phyloP scores from a whole-genome alignment of 2,329 filamentous ascomycete genomes.

The Aquanectria penicillioides region DNA sequence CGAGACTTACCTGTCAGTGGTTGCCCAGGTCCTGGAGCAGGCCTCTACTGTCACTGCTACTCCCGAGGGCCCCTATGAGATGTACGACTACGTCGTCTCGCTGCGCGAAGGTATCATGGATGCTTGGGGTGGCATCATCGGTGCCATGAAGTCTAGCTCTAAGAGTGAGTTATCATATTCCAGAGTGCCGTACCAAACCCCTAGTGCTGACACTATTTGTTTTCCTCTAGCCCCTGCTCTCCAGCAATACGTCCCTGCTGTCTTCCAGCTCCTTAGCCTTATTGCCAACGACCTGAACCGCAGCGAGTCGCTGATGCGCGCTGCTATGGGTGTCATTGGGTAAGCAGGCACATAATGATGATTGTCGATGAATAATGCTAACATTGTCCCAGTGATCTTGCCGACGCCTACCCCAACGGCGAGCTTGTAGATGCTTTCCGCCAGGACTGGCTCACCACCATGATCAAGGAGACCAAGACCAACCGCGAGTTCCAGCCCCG shows the following conservation, averaged over 20 bases:
- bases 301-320: constrained; percentile 89
- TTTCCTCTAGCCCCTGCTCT: constrained; percentile 72
- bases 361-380: constrained; percentile 14
- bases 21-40: constrained; percentile 93
- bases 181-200: not conserved
- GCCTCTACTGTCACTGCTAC: constrained; percentile 84
- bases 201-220: constrained; percentile 38
- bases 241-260: constrained; percentile 81
- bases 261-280: constrained; percentile 86
- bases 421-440: constrained; percentile 88
- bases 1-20: constrained; percentile 90
- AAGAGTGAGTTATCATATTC: constrained; percentile 75
- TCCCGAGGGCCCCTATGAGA: constrained; percentile 87
- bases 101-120: constrained; percentile 98
- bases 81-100: constrained; percentile 96
- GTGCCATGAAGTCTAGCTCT: constrained; percentile 85
- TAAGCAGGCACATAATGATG: constrained; percentile 57
- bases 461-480: constrained; percentile 91
- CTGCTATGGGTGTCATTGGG: constrained; percentile 98
- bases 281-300: constrained; percentile 86
- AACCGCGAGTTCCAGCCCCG: constrained; percentile 87
- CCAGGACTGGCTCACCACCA: constrained; percentile 85
- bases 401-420: constrained; percentile 91
- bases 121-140: constrained; percentile 96
- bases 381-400: constrained; percentile 75